Base-by-base conservation (phyloP, 495 filamentous ascomycete species). In the Parmelia sp. region DNA sequence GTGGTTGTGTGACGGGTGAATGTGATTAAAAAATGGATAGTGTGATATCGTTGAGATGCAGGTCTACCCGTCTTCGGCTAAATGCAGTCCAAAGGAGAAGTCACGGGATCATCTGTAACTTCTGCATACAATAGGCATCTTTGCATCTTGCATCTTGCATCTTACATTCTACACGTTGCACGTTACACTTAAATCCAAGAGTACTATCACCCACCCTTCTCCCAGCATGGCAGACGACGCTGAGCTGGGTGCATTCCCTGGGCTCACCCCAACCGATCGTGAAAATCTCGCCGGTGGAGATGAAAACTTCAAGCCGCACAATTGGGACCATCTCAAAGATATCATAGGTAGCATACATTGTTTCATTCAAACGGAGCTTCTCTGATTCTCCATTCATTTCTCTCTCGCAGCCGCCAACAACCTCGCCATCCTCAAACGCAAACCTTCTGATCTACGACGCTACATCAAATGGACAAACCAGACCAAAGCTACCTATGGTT, bases 391-490 rank as follows among this genome's bases (percentile, higher is more conserved):
- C 27, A 57, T 25, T 29, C n/a, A 40, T 12, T 14, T 27, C 40
- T 44, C 3, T 17, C 25, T 33, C 25, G 42, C 42, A 89, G 86
- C 80, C 37, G 77, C 79, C 29, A 94, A 95, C 72, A 81, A 89
- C 55, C 88, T 96, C 68, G 83, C 80, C 35, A 79, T 86, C 17
- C 81, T 97, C 37, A 90, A 89, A 74, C 84, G 93, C 64, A 86
- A 85, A 73, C 93, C 93, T 37, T 91, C 88, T 65, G 89, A 94
- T 71, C 82, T 96, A 14, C 80, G 84, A 71, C 88, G 89, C 57
- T 97, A 97, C 74, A 86, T 94, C 60, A 74, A 83, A 60, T 96
- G 92, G 92, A 85, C 84, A 12, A 76, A 80, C 61, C 75, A 85
- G 56, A 89, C 81, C 58, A 91, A 90, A 66, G 75, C 78, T 37